phyloP scores from a whole-genome alignment of 192 early-diverging fungal species.

The Coemansia reversa region DNA sequence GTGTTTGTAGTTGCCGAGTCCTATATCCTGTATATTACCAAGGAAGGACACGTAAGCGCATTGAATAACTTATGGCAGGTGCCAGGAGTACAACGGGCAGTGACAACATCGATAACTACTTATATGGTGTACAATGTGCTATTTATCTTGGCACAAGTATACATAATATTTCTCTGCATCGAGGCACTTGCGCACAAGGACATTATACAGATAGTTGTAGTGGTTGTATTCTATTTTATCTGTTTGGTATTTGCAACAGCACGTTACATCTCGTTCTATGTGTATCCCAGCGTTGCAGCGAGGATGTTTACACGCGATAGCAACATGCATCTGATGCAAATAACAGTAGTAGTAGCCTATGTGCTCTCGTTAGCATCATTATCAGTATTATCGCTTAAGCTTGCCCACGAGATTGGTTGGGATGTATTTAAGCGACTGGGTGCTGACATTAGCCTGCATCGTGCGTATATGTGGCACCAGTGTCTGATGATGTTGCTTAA shows the following conservation, averaged over 20 bases:
- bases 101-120: constrained; percentile 37
- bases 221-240: constrained; percentile 44
- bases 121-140: constrained; percentile 52
- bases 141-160: constrained; percentile 46
- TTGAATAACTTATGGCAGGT: constrained; percentile 34
- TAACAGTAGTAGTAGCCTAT: constrained; percentile 32
- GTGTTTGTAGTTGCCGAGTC: constrained; percentile 46
- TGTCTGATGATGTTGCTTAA: constrained; percentile 47
- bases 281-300: constrained; percentile 36
- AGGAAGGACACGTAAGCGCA: constrained; percentile 10
- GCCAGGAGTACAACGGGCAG: constrained; percentile 31
- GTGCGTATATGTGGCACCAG: constrained; percentile 51
- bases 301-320: constrained; percentile 35
- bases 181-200: constrained; percentile 43
- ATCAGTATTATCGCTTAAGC: constrained; percentile 37
- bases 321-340: constrained; percentile 44
- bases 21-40: constrained; percentile 35
- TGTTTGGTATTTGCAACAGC: constrained; percentile 27
- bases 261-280: constrained; percentile 36
- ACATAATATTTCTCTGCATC: constrained; percentile 42
- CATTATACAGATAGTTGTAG: constrained; percentile 49
- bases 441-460: constrained; percentile 46
- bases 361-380: constrained; percentile 30
- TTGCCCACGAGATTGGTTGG: constrained; percentile 57
- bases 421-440: constrained; percentile 52